Conservation (phyloP, 2,329 filamentous ascomycete species). For the Calonectria pseudoreteaudii region DNA sequence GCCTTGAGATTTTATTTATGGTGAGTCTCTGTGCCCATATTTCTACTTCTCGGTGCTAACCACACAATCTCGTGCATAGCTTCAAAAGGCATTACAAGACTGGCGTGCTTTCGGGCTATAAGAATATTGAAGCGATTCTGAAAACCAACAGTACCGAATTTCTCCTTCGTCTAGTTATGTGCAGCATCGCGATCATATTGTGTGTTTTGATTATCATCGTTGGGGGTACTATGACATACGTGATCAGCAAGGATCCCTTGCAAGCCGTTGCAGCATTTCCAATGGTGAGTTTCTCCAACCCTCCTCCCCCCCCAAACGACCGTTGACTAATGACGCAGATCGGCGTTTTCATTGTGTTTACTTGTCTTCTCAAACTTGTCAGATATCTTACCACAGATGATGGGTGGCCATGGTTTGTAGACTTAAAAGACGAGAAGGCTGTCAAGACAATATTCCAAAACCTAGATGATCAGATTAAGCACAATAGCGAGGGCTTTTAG, state of each 20-base stretch:
- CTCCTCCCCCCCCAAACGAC: too few species aligned
- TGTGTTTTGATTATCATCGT: background rate
- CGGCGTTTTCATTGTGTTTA: background rate
- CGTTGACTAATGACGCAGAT: background rate
- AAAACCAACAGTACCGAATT: background rate
- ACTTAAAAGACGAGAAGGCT: background rate
- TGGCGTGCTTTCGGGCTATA: background rate
- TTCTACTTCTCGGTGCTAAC: too few species aligned
- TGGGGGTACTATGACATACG: background rate
- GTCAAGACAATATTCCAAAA: background rate
- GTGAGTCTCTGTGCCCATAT: too few species aligned
- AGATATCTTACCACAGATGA: background rate
- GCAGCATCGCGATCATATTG: background rate
- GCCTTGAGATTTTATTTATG: background rate
- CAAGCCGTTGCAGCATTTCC: background rate
- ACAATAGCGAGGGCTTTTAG: background rate
- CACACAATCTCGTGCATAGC: too few species aligned
- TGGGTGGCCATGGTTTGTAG: background rate
- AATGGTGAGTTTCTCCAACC: too few species aligned
- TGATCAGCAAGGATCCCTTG: background rate
- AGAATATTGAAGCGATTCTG: background rate
- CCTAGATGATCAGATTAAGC: background rate
- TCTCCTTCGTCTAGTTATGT: background rate
- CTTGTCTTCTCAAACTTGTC: background rate
- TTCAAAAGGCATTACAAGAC: background rate